Conservation (phyloP, 495 filamentous ascomycete genomes). For the Patellaria atrata region DNA sequence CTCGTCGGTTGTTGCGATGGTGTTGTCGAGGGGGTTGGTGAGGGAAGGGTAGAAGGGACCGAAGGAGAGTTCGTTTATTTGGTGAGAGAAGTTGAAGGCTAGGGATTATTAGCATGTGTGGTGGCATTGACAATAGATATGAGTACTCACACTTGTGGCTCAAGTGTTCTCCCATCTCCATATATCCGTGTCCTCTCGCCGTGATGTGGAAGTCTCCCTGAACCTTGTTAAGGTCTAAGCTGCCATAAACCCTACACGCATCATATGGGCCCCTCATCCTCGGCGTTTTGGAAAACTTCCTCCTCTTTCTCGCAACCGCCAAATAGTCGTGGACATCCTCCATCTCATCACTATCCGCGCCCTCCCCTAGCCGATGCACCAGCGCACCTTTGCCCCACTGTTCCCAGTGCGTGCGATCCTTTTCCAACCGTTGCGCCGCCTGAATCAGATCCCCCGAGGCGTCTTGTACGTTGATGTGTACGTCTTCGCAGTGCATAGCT, state of each 20-base stretch:
- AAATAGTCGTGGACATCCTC: constrained; percentile 64
- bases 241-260: constrained; percentile 78
- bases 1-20: constrained; percentile 53
- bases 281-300: constrained; percentile 60
- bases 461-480: constrained; percentile 96
- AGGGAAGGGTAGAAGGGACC: constrained; percentile 89
- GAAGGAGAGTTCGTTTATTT: constrained; percentile 92
- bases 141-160: constrained; percentile 61
- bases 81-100: constrained; percentile 98
- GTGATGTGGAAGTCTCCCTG: constrained; percentile 99
- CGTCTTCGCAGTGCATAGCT: constrained; percentile 73
- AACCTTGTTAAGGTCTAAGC: constrained; percentile 83
- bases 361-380: constrained; percentile 50
- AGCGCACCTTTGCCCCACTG: constrained; percentile 65
- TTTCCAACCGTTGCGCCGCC: constrained; percentile 56
- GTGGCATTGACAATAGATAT: not conserved
- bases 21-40: constrained; percentile 85
- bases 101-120: constrained; percentile 1
- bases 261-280: constrained; percentile 42
- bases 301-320: constrained; percentile 42
- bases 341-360: constrained; percentile 35
- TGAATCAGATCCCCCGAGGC: constrained; percentile 83
- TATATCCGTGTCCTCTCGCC: constrained; percentile 85
- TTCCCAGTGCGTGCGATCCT: constrained; percentile 64
- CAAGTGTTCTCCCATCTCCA: constrained; percentile 63